phyloP scores from a whole-genome alignment of 306 rosid species.

The Albizia julibrissin region DNA sequence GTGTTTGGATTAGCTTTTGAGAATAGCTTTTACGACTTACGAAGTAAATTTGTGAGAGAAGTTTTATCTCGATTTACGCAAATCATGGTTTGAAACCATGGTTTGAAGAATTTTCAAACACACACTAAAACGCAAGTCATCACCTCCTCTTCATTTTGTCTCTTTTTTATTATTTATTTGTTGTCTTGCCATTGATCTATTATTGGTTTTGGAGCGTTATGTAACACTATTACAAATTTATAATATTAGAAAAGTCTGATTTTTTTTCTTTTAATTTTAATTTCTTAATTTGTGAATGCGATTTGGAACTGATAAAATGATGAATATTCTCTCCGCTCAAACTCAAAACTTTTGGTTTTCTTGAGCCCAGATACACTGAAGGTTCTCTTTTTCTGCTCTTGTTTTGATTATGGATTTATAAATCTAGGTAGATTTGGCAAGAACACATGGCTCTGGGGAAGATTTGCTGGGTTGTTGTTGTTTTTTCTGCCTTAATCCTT shows the following conservation, averaged over 20 bases:
- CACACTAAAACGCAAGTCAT: too few relatives aligned
- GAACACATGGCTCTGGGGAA: constrained; percentile 49
- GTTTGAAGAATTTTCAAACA: too few relatives aligned
- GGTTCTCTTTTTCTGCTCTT: neutral
- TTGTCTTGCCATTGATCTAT: neutral
- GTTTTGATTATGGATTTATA: constrained; percentile 37
- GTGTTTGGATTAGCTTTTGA: too few relatives aligned
- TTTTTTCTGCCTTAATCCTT: constrained; percentile 42
- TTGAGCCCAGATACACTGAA: neutral
- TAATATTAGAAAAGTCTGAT: neutral
- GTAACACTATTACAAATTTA: too few relatives aligned
- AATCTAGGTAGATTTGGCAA: constrained; percentile 31
- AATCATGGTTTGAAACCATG: too few relatives aligned
- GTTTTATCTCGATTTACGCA: too few relatives aligned
- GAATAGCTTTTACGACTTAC: too few relatives aligned
- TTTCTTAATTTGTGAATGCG: neutral
- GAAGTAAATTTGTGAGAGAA: too few relatives aligned
- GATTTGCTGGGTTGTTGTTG: constrained; percentile 34
- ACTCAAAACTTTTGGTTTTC: neutral
- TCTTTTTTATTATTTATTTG: neutral
- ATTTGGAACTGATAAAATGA: neutral
- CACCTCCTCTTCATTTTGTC: neutral
- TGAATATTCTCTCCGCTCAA: neutral
- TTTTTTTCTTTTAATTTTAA: neutral
- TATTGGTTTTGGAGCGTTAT: neutral